Conservation (phyloP, 2,329 filamentous ascomycete species). For the Trichophyton benhamiae region DNA sequence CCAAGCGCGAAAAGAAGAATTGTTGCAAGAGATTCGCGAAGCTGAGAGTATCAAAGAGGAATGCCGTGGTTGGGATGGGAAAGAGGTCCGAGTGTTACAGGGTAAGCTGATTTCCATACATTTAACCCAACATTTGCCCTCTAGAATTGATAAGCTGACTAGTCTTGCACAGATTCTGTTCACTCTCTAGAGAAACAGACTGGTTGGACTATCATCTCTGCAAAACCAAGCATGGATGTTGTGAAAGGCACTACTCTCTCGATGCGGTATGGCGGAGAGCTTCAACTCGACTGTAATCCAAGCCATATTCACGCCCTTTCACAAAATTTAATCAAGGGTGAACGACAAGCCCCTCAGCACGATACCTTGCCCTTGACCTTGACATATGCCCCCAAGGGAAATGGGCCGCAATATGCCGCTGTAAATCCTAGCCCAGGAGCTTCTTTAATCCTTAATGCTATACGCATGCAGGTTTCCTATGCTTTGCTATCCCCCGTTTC, state of each 20-base stretch:
- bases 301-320: slow-evolving; percentile 22
- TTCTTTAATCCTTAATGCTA: slow-evolving; percentile 31
- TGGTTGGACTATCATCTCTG: slow-evolving; percentile 35
- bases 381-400: slow-evolving; percentile 20
- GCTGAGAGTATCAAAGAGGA: slow-evolving; percentile 77
- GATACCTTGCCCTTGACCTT: slow-evolving; percentile 22
- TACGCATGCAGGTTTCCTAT: slow-evolving; percentile 27
- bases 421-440: slow-evolving; percentile 25
- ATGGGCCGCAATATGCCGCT: slow-evolving; percentile 2
- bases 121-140: neutral
- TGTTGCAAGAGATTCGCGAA: slow-evolving; percentile 61
- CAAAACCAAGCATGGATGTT: slow-evolving; percentile 19
- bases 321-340: slow-evolving; percentile 17
- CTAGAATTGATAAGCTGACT: slow-evolving; percentile 1
- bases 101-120: slow-evolving; percentile 37
- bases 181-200: slow-evolving; percentile 30
- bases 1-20: slow-evolving; percentile 55
- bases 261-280: slow-evolving; percentile 32
- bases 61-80: slow-evolving; percentile 75
- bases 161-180: slow-evolving; percentile 24
- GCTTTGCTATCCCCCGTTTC: slow-evolving; percentile 25
- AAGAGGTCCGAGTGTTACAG: slow-evolving; percentile 69
- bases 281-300: slow-evolving; percentile 33
- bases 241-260: slow-evolving; percentile 25
- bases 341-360: slow-evolving; percentile 10